These are phyloP conservation scores for Lepidium campestre DNA, from an alignment of 441 rosid species.

Conservation along the genomic window DNA sequence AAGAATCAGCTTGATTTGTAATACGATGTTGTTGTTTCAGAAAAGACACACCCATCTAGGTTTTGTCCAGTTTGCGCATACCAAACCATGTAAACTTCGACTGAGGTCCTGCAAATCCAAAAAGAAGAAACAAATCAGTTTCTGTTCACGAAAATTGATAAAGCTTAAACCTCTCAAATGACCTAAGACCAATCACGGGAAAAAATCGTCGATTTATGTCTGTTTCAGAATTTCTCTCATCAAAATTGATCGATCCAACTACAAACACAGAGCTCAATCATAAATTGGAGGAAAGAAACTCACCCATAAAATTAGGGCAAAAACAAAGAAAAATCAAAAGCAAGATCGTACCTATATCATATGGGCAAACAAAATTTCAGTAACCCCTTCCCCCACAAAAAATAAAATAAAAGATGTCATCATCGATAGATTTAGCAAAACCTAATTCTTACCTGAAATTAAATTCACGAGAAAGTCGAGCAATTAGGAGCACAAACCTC, in stretches of 20 bases:
- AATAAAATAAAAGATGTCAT: neutral
- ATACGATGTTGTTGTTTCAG: constrained; percentile 34
- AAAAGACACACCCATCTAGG: constrained; percentile 71
- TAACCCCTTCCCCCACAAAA: too few species aligned
- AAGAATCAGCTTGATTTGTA: constrained; percentile 35
- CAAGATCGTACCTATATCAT: neutral
- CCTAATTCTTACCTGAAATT: neutral
- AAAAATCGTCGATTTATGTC: neutral
- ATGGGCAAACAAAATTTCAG: too few species aligned
- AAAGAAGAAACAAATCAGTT: neutral
- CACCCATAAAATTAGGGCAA: neutral
- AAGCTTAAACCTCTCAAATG: constrained; percentile 9
- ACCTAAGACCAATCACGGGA: neutral
- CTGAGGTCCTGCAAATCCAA: constrained; percentile 15
- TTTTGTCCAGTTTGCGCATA: constrained; percentile 12
- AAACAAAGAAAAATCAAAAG: neutral
- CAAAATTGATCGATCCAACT: neutral
- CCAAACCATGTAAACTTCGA: constrained; percentile 3
- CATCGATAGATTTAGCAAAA: neutral
- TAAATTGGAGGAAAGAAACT: neutral
- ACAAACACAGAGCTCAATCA: neutral
- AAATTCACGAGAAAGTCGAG: neutral
- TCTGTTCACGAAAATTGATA: neutral
- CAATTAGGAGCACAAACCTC: constrained; percentile 15
- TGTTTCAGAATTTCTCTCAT: neutral